phyloP scores from a whole-genome alignment of 352 stramenopile genomes.

The Phytophthora fragariae region DNA sequence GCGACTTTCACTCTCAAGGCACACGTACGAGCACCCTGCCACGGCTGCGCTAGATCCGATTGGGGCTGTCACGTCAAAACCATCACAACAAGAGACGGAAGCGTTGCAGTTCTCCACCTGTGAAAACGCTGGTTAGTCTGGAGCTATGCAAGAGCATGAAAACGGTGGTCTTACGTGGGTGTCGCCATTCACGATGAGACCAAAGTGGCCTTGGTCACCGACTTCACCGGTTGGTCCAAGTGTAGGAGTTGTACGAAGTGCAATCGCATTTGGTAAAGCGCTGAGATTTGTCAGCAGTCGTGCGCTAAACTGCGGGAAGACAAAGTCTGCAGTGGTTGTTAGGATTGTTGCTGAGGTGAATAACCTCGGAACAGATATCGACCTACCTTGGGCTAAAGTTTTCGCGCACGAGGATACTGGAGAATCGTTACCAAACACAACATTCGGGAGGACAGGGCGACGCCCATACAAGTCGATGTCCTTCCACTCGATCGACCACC shows the following conservation, averaged over 20 bases:
- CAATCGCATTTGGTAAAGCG: constrained; percentile 31
- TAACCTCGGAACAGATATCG: not conserved
- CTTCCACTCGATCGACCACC: constrained; percentile 47
- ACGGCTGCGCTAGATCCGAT: constrained; percentile 24
- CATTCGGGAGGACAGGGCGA: constrained; percentile 50
- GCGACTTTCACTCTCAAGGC: constrained; percentile 55
- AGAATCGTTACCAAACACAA: constrained; percentile 63
- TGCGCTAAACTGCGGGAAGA: constrained; percentile 82
- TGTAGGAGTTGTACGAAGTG: constrained; percentile 53
- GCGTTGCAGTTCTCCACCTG: constrained; percentile 93
- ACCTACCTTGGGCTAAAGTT: constrained; percentile 61
- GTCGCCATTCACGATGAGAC: constrained; percentile 89
- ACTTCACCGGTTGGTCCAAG: constrained; percentile 85
- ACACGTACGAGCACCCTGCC: constrained; percentile 46
- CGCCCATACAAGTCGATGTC: constrained; percentile 91
- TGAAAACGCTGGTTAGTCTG: constrained; percentile 4
- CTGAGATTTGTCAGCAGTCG: constrained; percentile 80
- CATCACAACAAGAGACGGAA: constrained; percentile 87
- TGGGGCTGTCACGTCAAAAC: constrained; percentile 34
- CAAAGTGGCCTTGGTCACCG: constrained; percentile 92
- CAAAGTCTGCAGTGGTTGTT: constrained; percentile 63
- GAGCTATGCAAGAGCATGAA: not conserved
- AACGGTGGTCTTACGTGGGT: constrained; percentile 56
- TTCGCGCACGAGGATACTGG: constrained; percentile 48
- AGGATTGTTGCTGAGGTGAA: not conserved